Percentiles rank a stretch among this genome's conserved stretches.
phyloP scores from a whole-genome alignment of 306 rosid genomes.

The Begonia fuchsioides region DNA sequence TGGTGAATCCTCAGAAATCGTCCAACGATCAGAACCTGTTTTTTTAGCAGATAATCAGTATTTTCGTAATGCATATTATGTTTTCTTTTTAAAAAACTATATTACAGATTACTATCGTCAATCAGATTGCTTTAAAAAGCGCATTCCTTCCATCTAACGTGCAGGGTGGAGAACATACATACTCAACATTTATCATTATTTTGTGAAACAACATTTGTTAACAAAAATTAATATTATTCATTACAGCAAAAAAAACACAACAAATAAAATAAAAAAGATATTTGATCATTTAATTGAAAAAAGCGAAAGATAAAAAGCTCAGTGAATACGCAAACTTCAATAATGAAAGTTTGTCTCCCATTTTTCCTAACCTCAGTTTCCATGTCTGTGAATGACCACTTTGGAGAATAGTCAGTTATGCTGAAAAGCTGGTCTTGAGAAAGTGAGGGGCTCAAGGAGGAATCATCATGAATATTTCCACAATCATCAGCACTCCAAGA shows the following conservation, averaged over 20 bases:
- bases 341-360: slow-evolving; percentile 4
- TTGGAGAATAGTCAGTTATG: slow-evolving; percentile 65
- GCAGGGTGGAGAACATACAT: too few relatives aligned
- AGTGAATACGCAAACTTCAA: background rate
- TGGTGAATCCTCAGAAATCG: slow-evolving; percentile 39
- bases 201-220: too few relatives aligned
- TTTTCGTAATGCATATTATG: background rate
- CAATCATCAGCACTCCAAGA: slow-evolving; percentile 71
- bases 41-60: slow-evolving; percentile 9
- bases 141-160: too few relatives aligned
- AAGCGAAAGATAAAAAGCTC: background rate
- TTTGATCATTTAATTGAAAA: background rate
- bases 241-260: background rate
- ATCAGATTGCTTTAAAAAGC: too few relatives aligned
- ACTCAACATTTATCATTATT: too few relatives aligned
- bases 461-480: slow-evolving; percentile 45
- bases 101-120: too few relatives aligned
- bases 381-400: slow-evolving; percentile 49
- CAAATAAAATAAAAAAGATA: background rate
- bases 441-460: slow-evolving; percentile 78
- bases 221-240: too few relatives aligned
- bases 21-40: slow-evolving; percentile 69
- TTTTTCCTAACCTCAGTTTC: slow-evolving; percentile 43
- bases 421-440: slow-evolving; percentile 79
- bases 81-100: background rate